A percentile compares a stretch with the other conserved stretches of the same genome.
phyloP scores from a whole-genome alignment of 1,139 yeast genomes.

The Yamadazyma siamensis region DNA sequence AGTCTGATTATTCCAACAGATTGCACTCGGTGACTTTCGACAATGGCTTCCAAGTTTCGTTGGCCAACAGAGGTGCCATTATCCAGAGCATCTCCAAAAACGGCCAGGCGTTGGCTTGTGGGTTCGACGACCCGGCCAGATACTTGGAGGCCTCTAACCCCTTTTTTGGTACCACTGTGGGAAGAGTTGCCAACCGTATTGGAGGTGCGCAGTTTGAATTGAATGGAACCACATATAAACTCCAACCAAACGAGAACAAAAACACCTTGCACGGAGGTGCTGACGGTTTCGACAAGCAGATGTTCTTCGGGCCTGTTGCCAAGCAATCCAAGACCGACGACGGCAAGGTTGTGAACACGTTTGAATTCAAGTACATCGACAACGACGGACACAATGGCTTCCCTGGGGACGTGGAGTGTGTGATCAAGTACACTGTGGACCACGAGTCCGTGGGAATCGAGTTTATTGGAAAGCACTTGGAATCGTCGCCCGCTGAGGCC shows the following conservation, averaged over 20 bases:
- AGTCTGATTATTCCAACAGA: constrained; percentile 28
- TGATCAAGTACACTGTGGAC: constrained; percentile 40
- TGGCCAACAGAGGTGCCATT: constrained; percentile 53
- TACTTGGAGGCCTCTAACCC: constrained; percentile 41
- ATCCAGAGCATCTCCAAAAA: constrained; percentile 40
- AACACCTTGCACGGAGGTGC: constrained; percentile 53
- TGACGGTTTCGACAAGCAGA: constrained; percentile 49
- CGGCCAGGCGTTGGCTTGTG: constrained; percentile 31
- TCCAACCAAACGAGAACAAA: constrained; percentile 40
- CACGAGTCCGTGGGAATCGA: constrained; percentile 37
- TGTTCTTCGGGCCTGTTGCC: constrained; percentile 51
- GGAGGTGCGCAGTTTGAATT: constrained; percentile 42
- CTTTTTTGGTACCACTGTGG: constrained; percentile 61
- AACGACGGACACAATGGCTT: constrained; percentile 49
- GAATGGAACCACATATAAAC: constrained; percentile 35
- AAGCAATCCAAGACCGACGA: constrained; percentile 26
- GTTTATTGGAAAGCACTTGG: constrained; percentile 43
- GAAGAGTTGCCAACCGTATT: constrained; percentile 63
- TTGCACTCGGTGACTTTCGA: constrained; percentile 36
- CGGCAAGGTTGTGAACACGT: constrained; percentile 16
- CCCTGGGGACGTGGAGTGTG: constrained; percentile 49
- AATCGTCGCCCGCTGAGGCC: constrained; percentile 32
- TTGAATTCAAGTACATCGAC: constrained; percentile 42
- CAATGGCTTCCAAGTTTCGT: constrained; percentile 37
- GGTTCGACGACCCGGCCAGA: constrained; percentile 32